Conservation (phyloP, 2,329 filamentous ascomycete species). For the Sphaerulina populicola region DNA sequence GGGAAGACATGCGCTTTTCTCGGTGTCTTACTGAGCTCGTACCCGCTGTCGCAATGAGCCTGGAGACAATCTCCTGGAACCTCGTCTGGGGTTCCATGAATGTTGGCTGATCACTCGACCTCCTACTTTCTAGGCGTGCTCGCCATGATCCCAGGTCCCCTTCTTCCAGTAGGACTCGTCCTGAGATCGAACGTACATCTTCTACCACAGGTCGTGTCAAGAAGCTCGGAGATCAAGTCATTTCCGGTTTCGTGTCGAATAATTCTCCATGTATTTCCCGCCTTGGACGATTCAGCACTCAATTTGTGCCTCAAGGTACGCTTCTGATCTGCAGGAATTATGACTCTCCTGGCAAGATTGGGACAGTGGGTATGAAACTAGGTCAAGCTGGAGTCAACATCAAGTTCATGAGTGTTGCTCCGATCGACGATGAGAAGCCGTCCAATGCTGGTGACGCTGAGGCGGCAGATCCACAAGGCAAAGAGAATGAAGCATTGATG, state of each 20-base stretch:
- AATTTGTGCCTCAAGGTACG: conserved; percentile 64
- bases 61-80: no score
- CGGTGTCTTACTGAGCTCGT: no score
- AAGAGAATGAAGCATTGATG: conserved; percentile 65
- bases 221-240: conserved; percentile 44
- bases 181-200: conserved; percentile 5
- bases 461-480: conserved; percentile 14
- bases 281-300: conserved; percentile 63
- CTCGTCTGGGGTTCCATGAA: no score
- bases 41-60: no score
- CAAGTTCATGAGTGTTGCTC: conserved; percentile 67
- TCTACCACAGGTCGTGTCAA: conserved; percentile 11
- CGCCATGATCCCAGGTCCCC: conserved; percentile 29
- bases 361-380: conserved; percentile 62
- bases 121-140: conserved; percentile 37
- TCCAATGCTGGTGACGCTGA: conserved; percentile 10
- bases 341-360: conserved; percentile 74
- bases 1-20: no score
- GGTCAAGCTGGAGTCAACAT: conserved; percentile 68
- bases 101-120: no score
- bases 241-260: conserved; percentile 59
- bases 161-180: conserved; percentile 21
- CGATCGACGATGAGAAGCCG: conserved; percentile 40
- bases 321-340: conserved; percentile 74
- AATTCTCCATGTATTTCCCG: conserved; percentile 61